Evolutionary conservation across 805 yeast species (phyloP).

Genomic region (Jamesozyma gamospora): DNA sequence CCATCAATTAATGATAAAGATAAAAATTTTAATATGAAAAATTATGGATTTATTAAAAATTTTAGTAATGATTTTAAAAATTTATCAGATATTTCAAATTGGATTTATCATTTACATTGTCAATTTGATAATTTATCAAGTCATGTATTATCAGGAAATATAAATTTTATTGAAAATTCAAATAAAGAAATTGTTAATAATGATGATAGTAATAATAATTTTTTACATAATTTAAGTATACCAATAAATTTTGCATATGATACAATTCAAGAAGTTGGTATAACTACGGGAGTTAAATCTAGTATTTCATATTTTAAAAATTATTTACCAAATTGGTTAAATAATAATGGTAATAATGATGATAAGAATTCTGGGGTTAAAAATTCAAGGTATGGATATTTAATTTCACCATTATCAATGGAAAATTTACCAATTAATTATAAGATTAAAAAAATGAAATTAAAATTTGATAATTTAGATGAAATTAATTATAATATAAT

Average conservation of each 20-base stretch:
- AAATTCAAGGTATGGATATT: conserved; percentile 18
- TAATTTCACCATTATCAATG: conserved; percentile 24
- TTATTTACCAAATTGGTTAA: conserved; percentile 20
- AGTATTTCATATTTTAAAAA: conserved; percentile 23
- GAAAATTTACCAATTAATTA: conserved; percentile 18
- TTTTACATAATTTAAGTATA: conserved; percentile 23
- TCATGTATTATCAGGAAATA: conserved; percentile 20
- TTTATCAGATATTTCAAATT: conserved; percentile 22
- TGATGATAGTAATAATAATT: conserved; percentile 2
- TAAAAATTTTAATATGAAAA: conserved; percentile 10
- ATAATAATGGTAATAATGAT: not conserved
- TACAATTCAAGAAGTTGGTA: conserved; percentile 28
- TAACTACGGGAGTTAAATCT: conserved; percentile 25
- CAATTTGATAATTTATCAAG: conserved; percentile 21
- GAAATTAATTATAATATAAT: conserved; percentile 13
- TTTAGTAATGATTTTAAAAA: conserved; percentile 18
- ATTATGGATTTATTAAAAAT: conserved; percentile 23
- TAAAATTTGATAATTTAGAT: conserved; percentile 13
- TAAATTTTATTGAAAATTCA: not conserved
- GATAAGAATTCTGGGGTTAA: not conserved
- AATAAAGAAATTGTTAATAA: conserved; percentile 1
- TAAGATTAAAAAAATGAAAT: conserved; percentile 14
- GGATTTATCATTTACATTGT: conserved; percentile 26
- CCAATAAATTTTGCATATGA: conserved; percentile 28
- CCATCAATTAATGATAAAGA: conserved; percentile 8